Evolutionary conservation across 192 early-diverging fungal species (phyloP), one percentile per base, ranked within the genome.

Genomic region (Gamsiella multidivaricata): DNA sequence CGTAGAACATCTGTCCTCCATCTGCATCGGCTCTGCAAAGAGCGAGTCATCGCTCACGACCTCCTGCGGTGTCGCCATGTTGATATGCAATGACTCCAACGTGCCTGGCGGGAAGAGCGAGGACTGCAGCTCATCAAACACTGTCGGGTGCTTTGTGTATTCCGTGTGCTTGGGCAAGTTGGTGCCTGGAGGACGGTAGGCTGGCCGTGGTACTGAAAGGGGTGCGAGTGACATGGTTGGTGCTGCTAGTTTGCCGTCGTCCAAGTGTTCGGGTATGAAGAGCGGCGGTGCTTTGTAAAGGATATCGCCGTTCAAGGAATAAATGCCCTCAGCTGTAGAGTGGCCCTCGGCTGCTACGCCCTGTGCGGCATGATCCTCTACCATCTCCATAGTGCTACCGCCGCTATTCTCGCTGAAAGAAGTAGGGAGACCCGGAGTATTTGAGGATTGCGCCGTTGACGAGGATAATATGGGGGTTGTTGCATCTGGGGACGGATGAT

Each of bases 1-100:
- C 3, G 51, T 49, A 33, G 26, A 61, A 37, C 46, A 25, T 22
- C 14, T 14, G 42, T 37, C 45, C 22, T 66, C 64, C 29, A 25
- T 53, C 18, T 47, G 18, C 46, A 58, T 51, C 7, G 54, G 45
- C 8, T 68, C 60, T 58, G 2, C 74, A 69, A 78, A 78, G 1
- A 69, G 49, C 0, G 74, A 64, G 10, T 68, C 63, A 4, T 78
- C 74, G 28, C 59, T 78, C 14, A 78, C 54, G 7, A 78, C 74
- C 31, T 78, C 74, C 64, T 78, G 74, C 5, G 74, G 74, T n/a
- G 74, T 78, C 14, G 65, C 74, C 74, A 78, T 78, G 26, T 47
- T 69, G 20, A 68, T 78, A 14, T 64, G 74, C 4, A 78, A 33
- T 10, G 66, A 69, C 23, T 66, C 59, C 28, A 78, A 32, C 20